Conservation (phyloP, 2,329 filamentous ascomycete species). For the Penicillium occitanis region DNA sequence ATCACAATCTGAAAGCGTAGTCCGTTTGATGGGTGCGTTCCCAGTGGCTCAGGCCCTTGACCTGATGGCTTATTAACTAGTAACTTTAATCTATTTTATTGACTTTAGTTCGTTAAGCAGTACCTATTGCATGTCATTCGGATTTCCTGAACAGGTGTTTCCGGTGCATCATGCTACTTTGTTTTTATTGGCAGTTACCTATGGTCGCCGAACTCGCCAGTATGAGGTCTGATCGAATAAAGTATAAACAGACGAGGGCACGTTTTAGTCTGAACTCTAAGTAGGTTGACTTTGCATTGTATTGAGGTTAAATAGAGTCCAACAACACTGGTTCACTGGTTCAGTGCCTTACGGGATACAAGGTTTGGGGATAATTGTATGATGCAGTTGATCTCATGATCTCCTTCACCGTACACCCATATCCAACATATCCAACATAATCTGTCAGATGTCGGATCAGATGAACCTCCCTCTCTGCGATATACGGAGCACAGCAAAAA, state of each 20-base stretch:
- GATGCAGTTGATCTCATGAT: slow-evolving; percentile 9
- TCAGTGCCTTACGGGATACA: not conserved
- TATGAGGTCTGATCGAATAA: not conserved
- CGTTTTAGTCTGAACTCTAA: not conserved
- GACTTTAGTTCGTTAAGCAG: not conserved
- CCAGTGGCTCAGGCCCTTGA: slow-evolving; percentile 10
- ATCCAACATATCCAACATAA: not conserved
- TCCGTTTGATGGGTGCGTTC: not conserved
- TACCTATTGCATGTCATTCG: not conserved
- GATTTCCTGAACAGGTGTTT: slow-evolving; percentile 1
- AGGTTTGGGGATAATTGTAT: not conserved
- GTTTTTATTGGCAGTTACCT: not conserved
- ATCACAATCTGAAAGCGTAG: not conserved
- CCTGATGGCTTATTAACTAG: not conserved
- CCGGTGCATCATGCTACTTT: not conserved
- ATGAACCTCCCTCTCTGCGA: not conserved
- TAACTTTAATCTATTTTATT: not conserved
- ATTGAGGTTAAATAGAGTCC: not conserved
- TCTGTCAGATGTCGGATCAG: not conserved
- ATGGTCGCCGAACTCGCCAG: not conserved
- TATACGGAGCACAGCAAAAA: not conserved
- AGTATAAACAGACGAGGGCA: slow-evolving; percentile 3
- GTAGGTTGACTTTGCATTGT: not conserved
- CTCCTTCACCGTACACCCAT: not conserved
- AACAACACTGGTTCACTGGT: not conserved